These are phyloP conservation scores for Tolypocladium ophioglossoides DNA, from an alignment of 2,329 filamentous ascomycete genomes.

Conservation along the genomic window DNA sequence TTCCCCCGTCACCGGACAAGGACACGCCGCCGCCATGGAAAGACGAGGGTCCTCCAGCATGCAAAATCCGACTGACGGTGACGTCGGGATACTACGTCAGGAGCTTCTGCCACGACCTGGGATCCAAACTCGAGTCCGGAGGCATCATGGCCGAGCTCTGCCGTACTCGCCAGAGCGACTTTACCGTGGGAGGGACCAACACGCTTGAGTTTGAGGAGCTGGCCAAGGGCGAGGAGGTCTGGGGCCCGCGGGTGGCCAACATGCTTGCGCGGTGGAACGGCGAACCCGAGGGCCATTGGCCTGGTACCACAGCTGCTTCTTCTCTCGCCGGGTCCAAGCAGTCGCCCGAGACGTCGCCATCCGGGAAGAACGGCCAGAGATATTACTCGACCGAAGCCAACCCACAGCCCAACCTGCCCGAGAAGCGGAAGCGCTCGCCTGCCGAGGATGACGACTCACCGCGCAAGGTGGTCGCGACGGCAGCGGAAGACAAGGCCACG, in stretches of 20 bases:
- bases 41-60: slow-evolving; percentile 61
- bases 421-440: slow-evolving; percentile 20
- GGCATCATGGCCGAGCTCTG: slow-evolving; percentile 79
- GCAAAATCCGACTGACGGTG: slow-evolving; percentile 78
- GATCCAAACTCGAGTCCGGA: slow-evolving; percentile 67
- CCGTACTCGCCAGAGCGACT: slow-evolving; percentile 73
- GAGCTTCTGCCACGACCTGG: slow-evolving; percentile 85
- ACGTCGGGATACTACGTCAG: slow-evolving; percentile 96
- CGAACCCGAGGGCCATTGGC: slow-evolving; percentile 16
- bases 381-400: slow-evolving; percentile 4
- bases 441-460: slow-evolving; percentile 12
- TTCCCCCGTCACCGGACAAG: slow-evolving; percentile 35
- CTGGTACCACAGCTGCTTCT: slow-evolving; percentile 1
- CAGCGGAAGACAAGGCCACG: slow-evolving; percentile 4
- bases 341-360: slow-evolving; percentile 8
- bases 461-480: slow-evolving; percentile 17
- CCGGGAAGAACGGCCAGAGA: slow-evolving; percentile 4
- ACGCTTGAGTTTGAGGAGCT: slow-evolving; percentile 73
- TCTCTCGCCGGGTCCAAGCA: slow-evolving; percentile 3
- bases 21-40: slow-evolving; percentile 45
- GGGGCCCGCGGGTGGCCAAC: slow-evolving; percentile 60
- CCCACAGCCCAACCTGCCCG: slow-evolving; percentile 5
- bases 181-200: slow-evolving; percentile 57
- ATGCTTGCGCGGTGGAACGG: slow-evolving; percentile 35
- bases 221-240: slow-evolving; percentile 64